These are phyloP conservation scores for Botrytis galanthina DNA, from an alignment of 2,329 filamentous ascomycete genomes.

Conservation along the genomic window DNA sequence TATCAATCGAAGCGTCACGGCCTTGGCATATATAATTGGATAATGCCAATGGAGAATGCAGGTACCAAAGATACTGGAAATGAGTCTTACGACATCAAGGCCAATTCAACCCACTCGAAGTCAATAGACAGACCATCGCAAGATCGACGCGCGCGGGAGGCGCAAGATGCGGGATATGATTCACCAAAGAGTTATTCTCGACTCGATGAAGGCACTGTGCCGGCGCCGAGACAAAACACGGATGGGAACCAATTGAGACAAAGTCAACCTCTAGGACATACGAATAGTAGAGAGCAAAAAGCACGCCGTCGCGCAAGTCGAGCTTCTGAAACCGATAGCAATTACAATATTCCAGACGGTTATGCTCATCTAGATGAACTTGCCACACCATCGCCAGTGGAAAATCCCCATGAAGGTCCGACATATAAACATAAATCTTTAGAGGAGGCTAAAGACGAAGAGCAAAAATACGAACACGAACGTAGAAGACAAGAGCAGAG, in stretches of 20 bases:
- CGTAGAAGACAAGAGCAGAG: conserved; percentile 14
- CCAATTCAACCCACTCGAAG: background rate
- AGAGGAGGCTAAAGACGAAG: conserved; percentile 38
- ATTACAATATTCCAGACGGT: conserved; percentile 31
- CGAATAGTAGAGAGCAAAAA: background rate
- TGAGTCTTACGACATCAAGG: background rate
- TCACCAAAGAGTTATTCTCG: conserved; percentile 42
- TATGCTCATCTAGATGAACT: conserved; percentile 48
- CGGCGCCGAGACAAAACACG: conserved; percentile 46
- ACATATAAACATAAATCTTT: conserved; percentile 43
- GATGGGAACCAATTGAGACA: conserved; percentile 39
- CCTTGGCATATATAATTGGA: background rate
- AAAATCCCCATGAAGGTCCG: conserved; percentile 43
- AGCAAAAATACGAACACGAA: conserved; percentile 27
- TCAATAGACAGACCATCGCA: background rate
- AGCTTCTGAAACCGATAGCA: conserved; percentile 12
- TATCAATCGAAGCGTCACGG: background rate
- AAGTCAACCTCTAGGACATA: conserved; percentile 41
- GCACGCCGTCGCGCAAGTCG: conserved; percentile 3
- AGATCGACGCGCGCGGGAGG: background rate
- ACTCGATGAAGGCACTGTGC: conserved; percentile 44
- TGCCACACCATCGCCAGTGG: conserved; percentile 44
- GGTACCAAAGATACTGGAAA: background rate
- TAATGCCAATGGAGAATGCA: conserved; percentile 21
- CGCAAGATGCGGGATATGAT: conserved; percentile 35